Percentiles rank a stretch among this genome's conserved stretches.
Evolutionary conservation across 1,284 basidiomycete species (phyloP).

Genomic region (Irpex sp.): DNA sequence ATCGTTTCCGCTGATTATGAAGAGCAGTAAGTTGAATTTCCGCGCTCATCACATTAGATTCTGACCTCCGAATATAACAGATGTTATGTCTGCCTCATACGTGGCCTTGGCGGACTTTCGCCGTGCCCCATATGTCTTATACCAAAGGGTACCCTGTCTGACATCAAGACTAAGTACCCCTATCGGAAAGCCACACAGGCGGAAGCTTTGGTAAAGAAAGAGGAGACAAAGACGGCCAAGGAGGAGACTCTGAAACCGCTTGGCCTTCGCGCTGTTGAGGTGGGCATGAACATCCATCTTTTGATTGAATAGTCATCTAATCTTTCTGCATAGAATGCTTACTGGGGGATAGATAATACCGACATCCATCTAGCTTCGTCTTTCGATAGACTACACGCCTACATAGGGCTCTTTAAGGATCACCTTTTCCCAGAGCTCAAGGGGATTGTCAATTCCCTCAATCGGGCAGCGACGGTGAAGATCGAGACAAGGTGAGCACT

Average conservation of each 20-base stretch:
- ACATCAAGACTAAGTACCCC: neutral
- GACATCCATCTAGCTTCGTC: constrained; percentile 30
- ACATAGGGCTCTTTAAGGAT: constrained; percentile 29
- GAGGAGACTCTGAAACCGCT: constrained; percentile 21
- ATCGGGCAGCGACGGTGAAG: neutral
- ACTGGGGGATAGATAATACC: constrained; percentile 25
- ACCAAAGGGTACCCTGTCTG: constrained; percentile 2
- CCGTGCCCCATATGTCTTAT: constrained; percentile 19
- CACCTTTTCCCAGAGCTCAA: constrained; percentile 18
- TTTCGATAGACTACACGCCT: constrained; percentile 35
- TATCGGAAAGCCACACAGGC: neutral
- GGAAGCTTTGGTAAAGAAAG: neutral
- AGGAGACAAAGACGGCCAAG: neutral
- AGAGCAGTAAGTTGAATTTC: constrained; percentile 16
- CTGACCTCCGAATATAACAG: constrained; percentile 6
- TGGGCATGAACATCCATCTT: no score
- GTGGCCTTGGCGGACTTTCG: constrained; percentile 9
- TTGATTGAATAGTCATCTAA: no score
- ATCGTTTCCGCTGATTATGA: constrained; percentile 32
- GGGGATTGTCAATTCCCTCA: neutral
- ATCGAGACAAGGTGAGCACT: neutral
- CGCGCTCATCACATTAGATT: neutral
- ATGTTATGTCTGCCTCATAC: constrained; percentile 15
- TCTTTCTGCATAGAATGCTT: constrained; percentile 34
- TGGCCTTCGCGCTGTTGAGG: constrained; percentile 28